A percentile compares a stretch with the other conserved stretches of the same genome.
Conservation (phyloP, 352 stramenopile species). For the Phytophthora podocarpi region DNA sequence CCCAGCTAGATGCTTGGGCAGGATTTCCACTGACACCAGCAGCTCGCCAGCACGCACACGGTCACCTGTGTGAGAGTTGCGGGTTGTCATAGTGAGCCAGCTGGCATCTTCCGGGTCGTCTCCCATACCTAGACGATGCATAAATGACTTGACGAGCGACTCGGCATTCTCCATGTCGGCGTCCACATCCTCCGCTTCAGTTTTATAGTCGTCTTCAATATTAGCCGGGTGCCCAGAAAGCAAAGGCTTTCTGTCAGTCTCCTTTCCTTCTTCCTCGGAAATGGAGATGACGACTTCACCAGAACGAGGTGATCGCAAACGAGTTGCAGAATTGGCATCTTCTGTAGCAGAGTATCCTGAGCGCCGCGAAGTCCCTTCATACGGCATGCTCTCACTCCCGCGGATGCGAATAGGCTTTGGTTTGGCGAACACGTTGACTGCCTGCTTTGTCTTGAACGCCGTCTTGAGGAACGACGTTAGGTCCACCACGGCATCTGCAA, state of each 20-base stretch:
- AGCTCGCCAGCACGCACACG: conserved; percentile 68
- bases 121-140: conserved; percentile 77
- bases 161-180: conserved; percentile 66
- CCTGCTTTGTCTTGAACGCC: conserved; percentile 68
- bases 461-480: conserved; percentile 66
- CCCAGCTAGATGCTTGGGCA: conserved; percentile 59
- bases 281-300: conserved; percentile 35
- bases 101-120: conserved; percentile 77
- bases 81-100: conserved; percentile 78
- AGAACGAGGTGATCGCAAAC: conserved; percentile 21
- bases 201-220: conserved; percentile 34
- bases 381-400: conserved; percentile 36
- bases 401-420: conserved; percentile 63
- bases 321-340: conserved; percentile 29
- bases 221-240: conserved; percentile 15
- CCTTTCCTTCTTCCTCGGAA: conserved; percentile 11
- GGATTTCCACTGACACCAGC: conserved; percentile 76
- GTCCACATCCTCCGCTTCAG: conserved; percentile 28
- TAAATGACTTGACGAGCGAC: conserved; percentile 73
- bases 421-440: conserved; percentile 80
- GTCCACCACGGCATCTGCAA: conserved; percentile 77
- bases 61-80: conserved; percentile 60
- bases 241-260: conserved; percentile 29
- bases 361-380: conserved; percentile 23
- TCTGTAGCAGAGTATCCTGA: conserved; percentile 34